Evolutionary conservation across 768 basidiomycete species (phyloP).

Genomic region (Neoboletus brunneissimus): DNA sequence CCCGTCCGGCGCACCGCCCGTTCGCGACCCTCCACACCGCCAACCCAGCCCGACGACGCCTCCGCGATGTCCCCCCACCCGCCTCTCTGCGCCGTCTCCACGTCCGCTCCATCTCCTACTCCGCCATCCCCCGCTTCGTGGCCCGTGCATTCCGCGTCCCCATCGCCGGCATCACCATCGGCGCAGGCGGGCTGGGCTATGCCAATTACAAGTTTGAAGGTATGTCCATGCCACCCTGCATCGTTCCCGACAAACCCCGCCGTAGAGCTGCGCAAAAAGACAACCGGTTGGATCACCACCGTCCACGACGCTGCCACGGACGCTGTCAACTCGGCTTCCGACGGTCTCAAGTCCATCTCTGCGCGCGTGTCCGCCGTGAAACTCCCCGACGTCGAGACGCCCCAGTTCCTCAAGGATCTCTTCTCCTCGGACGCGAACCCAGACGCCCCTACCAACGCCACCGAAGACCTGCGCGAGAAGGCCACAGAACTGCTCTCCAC

Average conservation of each 20-base stretch:
- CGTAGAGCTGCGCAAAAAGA: constrained; percentile 70
- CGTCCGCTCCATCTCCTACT: constrained; percentile 76
- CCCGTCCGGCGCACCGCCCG: not conserved
- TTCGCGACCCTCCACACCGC: not conserved
- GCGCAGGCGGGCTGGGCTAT: constrained; percentile 89
- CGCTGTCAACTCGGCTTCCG: constrained; percentile 69
- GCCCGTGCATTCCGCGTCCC: constrained; percentile 86
- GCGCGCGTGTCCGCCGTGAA: constrained; percentile 59
- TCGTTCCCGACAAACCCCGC: not conserved
- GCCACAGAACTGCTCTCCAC: constrained; percentile 63
- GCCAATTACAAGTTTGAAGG: constrained; percentile 98
- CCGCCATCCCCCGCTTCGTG: constrained; percentile 85
- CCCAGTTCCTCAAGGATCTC: constrained; percentile 70
- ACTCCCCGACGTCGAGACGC: constrained; percentile 52
- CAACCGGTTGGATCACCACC: constrained; percentile 60
- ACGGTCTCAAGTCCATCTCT: constrained; percentile 58
- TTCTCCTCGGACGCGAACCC: constrained; percentile 30
- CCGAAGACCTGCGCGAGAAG: constrained; percentile 64
- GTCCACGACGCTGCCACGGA: constrained; percentile 62
- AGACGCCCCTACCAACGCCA: not conserved
- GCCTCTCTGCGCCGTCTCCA: constrained; percentile 62
- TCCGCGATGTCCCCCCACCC: constrained; percentile 35
- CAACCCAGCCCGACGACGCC: not conserved
- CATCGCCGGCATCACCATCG: constrained; percentile 83
- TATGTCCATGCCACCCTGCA: constrained; percentile 32